Evolutionary conservation across 306 rosid species (phyloP).

Genomic region (Prunus armeniaca): DNA sequence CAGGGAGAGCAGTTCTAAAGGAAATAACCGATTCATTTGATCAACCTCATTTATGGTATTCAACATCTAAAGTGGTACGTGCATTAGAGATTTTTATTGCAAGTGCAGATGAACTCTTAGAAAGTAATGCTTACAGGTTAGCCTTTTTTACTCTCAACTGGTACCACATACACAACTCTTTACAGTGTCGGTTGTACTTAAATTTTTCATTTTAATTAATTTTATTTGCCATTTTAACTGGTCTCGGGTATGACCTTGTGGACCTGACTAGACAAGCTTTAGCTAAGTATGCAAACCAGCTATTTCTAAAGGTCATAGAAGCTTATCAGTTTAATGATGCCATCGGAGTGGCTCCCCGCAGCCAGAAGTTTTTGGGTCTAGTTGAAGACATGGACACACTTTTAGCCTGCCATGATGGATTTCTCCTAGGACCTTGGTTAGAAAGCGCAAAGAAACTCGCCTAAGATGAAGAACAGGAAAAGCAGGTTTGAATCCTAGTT

Average conservation of each 20-base stretch:
- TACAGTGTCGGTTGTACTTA: not conserved
- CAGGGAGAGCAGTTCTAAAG: conserved; percentile 29
- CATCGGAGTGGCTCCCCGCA: conserved; percentile 29
- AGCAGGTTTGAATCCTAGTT: conserved; percentile 50
- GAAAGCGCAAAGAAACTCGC: conserved; percentile 81
- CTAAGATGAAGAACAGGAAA: conserved; percentile 61
- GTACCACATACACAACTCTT: not conserved
- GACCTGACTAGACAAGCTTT: conserved; percentile 85
- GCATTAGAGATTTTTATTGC: conserved; percentile 70
- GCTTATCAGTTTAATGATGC: conserved; percentile 52
- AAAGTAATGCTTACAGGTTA: conserved; percentile 60
- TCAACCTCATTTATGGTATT: conserved; percentile 83
- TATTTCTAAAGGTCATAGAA: conserved; percentile 60
- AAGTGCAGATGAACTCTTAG: conserved; percentile 57
- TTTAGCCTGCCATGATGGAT: conserved; percentile 83
- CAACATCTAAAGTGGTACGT: conserved; percentile 70
- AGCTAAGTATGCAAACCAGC: conserved; percentile 70
- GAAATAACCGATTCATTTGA: conserved; percentile 53
- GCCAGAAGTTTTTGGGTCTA: conserved; percentile 61
- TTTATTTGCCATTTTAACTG: not conserved
- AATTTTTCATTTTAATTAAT: not conserved
- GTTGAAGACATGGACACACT: conserved; percentile 71
- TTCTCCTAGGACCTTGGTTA: conserved; percentile 89
- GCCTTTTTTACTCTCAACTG: not conserved
- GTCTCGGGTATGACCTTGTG: conserved; percentile 74